Percentiles rank a stretch among this genome's conserved stretches.
Conservation (phyloP, 306 rosid genomes). For the Datisca glomerata region DNA sequence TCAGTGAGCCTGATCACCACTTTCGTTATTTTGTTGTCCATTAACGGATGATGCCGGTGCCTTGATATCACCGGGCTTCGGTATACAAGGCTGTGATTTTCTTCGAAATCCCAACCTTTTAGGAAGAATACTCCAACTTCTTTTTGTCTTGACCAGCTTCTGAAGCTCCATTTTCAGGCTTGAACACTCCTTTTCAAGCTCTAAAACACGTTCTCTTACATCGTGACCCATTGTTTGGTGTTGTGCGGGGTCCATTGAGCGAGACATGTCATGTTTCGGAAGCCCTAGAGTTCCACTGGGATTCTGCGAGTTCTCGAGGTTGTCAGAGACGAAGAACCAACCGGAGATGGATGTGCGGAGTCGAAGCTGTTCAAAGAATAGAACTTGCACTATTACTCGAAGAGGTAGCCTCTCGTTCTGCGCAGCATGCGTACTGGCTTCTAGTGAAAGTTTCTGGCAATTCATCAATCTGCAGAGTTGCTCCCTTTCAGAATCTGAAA, state of each 20-base stretch:
- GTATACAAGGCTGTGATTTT: constrained; percentile 30
- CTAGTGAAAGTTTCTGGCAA: constrained; percentile 72
- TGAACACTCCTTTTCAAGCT: constrained; percentile 71
- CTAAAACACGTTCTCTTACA: constrained; percentile 54
- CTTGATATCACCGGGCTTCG: constrained; percentile 14
- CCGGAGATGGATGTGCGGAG: constrained; percentile 81
- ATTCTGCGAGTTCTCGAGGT: constrained; percentile 41
- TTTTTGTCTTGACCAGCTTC: constrained; percentile 48
- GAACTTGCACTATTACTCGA: constrained; percentile 66
- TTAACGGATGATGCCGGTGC: constrained; percentile 20
- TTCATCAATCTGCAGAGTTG: constrained; percentile 76
- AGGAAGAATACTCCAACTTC: constrained; percentile 62
- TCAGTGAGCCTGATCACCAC: constrained; percentile 17
- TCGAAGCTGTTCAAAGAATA: constrained; percentile 77
- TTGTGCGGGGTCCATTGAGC: constrained; percentile 21
- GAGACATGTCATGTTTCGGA: constrained; percentile 19
- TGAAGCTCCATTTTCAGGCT: constrained; percentile 51
- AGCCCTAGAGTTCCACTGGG: constrained; percentile 31
- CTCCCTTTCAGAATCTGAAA: constrained; percentile 69
- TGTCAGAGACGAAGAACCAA: constrained; percentile 73
- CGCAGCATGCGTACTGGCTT: constrained; percentile 83
- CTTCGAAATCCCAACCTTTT: constrained; percentile 46
- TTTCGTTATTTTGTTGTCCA: constrained; percentile 29
- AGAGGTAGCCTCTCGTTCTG: constrained; percentile 81
- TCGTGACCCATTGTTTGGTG: constrained; percentile 20